A percentile compares a stretch with the other conserved stretches of the same genome.
Conservation (phyloP, 192 early-diverging fungal genomes). For the Coemansia sp. region DNA sequence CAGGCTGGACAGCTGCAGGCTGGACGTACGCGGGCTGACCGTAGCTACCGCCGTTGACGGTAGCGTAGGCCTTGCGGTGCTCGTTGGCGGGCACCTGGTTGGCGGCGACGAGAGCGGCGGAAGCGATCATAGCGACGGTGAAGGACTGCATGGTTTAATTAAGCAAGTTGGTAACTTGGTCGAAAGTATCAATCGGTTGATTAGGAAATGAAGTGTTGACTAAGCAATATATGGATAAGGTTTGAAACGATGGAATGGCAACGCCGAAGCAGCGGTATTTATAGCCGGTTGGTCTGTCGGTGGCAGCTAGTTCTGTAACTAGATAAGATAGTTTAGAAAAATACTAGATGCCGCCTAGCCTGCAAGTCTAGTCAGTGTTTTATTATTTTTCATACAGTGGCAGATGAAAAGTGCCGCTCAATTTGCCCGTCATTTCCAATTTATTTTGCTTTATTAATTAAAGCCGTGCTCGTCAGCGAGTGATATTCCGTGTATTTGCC, state of each 20-base stretch:
- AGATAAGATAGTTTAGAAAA: too few species aligned
- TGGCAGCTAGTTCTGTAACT: background rate
- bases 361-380: background rate
- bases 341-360: too few species aligned
- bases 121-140: constrained; percentile 22
- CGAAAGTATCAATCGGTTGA: background rate
- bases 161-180: background rate
- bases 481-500: background rate
- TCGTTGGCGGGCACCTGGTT: constrained; percentile 16
- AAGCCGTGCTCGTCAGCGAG: background rate
- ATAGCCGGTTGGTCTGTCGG: background rate
- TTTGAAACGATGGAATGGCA: background rate
- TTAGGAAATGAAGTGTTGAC: constrained; percentile 2
- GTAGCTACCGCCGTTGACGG: constrained; percentile 15
- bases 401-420: background rate
- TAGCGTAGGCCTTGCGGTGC: constrained; percentile 43
- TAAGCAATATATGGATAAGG: background rate
- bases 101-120: constrained; percentile 26
- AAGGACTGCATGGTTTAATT: constrained; percentile 35
- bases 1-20: constrained; percentile 19
- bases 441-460: background rate
- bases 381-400: background rate
- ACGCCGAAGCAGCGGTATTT: background rate
- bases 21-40: background rate
- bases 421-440: background rate